Percentiles rank a stretch among this genome's conserved stretches.
Evolutionary conservation across 2,329 filamentous ascomycete species (phyloP).

Genomic region (Sclerotinia spermophila): DNA sequence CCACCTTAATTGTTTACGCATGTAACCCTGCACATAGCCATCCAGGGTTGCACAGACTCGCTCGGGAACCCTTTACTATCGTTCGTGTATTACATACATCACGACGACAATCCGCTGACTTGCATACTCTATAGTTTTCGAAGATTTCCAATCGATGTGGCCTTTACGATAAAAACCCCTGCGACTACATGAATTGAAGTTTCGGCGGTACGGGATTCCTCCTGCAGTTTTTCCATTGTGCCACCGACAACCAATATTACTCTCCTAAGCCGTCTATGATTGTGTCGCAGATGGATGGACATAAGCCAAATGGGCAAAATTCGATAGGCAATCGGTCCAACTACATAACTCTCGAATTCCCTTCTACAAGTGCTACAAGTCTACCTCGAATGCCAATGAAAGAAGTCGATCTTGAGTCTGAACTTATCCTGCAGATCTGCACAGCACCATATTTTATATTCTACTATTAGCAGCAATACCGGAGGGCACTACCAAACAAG

Average conservation of each 20-base stretch:
- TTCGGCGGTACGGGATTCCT: background rate
- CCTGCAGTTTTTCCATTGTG: background rate
- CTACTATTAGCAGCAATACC: background rate
- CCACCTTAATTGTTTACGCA: conserved; percentile 5
- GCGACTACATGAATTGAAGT: background rate
- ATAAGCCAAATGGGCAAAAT: background rate
- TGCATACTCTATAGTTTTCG: background rate
- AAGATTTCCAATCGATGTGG: background rate
- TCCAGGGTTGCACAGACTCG: conserved; percentile 9
- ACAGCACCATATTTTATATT: background rate
- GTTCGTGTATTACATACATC: conserved; percentile 5
- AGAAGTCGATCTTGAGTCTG: background rate
- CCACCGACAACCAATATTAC: background rate
- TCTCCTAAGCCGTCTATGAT: background rate
- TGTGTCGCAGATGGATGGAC: too few relatives aligned
- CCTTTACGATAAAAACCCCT: background rate
- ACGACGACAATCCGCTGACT: background rate
- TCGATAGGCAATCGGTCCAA: background rate
- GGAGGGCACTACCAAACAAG: background rate
- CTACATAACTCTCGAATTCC: background rate
- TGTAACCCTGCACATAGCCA: conserved; percentile 8
- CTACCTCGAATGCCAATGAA: background rate
- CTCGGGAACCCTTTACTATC: background rate
- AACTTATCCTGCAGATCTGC: background rate
- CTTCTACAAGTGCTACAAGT: background rate